Conservation (phyloP, 768 basidiomycete genomes). For the Tricholomella constricta region DNA sequence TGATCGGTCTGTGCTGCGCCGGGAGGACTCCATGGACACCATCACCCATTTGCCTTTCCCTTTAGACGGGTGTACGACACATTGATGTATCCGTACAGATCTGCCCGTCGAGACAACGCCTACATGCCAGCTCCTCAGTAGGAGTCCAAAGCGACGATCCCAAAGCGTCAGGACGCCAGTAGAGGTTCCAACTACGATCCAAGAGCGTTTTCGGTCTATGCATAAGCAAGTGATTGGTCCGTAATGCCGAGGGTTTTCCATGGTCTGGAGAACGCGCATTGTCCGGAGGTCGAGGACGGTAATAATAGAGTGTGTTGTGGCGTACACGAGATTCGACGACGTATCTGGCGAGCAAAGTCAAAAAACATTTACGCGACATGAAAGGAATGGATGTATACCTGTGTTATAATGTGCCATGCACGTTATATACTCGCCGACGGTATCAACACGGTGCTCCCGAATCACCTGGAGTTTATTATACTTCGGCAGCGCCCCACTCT, state of each 20-base stretch:
- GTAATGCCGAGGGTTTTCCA: constrained; percentile 84
- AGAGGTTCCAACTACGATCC: constrained; percentile 89
- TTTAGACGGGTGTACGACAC: constrained; percentile 80
- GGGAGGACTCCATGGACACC: constrained; percentile 68
- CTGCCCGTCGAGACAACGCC: constrained; percentile 54
- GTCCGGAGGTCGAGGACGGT: constrained; percentile 81
- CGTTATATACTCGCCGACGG: constrained; percentile 78
- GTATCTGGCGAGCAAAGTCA: constrained; percentile 42
- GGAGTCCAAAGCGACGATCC: constrained; percentile 93
- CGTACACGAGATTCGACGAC: constrained; percentile 82
- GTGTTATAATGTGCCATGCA: constrained; percentile 82
- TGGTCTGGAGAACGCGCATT: constrained; percentile 72
- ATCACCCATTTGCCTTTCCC: constrained; percentile 91
- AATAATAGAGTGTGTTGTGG: constrained; percentile 80
- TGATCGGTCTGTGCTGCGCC: constrained; percentile 40
- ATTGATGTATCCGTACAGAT: constrained; percentile 67
- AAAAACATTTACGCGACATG: neutral
- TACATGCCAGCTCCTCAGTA: constrained; percentile 86
- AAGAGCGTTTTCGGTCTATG: constrained; percentile 79
- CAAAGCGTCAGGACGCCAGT: constrained; percentile 86
- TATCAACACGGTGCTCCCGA: constrained; percentile 77
- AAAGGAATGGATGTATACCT: constrained; percentile 41
- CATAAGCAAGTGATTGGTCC: constrained; percentile 88
- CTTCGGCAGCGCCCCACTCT: constrained; percentile 73
- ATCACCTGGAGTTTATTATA: constrained; percentile 79